Base-by-base conservation (phyloP, 2,329 filamentous ascomycete species). In the Colletotrichum musae region DNA sequence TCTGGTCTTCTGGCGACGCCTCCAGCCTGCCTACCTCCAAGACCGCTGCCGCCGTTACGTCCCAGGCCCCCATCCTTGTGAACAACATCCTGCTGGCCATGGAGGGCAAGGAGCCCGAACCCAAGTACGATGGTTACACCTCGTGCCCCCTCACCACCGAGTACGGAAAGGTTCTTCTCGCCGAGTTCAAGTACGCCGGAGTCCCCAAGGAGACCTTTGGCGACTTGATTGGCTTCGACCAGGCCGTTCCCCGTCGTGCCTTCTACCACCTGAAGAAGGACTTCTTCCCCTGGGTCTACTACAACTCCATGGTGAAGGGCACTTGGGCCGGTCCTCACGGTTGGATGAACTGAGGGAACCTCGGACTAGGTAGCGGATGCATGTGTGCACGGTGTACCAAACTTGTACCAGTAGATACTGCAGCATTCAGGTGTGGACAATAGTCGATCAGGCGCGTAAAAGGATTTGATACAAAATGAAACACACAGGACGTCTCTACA, bases 271-370 rank as follows among this genome's bases (percentile, higher is more conserved):
- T 91, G 52, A 91, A 91, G 82, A 91, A 89, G 79, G 85, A 91
- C 74, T 91, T 91, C 73, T 91, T 91, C 78, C 89, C 89, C 0
- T 91, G 89, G 89, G 89, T 91, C 3, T 91, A 91, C 77, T 85
- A 83, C 61, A 84, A 87, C 45, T 84, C 82, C 45, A 86, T 90
- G 84, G 84, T 91, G 6, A 90, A 88, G 79, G 89, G 89, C 6
- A 87, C 82, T 7, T 91, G 89, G 89, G 88, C 81, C 24, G 89
- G 89, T 6, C 87, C 88, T 0, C 88, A 86, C 75, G 88, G 88
- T 0, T 89, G 79, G 80, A 48, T 65, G 18, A 74, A 71, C 43
- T 70, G 6, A 50, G 53, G 32, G 32, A 10, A 36, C 7, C 32
- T 36, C 10, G 7, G 32, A 24, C 21, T 24, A 24, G 21, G 21